Base-by-base conservation (phyloP, 768 basidiomycete genomes). In the Lentinula edodes region DNA sequence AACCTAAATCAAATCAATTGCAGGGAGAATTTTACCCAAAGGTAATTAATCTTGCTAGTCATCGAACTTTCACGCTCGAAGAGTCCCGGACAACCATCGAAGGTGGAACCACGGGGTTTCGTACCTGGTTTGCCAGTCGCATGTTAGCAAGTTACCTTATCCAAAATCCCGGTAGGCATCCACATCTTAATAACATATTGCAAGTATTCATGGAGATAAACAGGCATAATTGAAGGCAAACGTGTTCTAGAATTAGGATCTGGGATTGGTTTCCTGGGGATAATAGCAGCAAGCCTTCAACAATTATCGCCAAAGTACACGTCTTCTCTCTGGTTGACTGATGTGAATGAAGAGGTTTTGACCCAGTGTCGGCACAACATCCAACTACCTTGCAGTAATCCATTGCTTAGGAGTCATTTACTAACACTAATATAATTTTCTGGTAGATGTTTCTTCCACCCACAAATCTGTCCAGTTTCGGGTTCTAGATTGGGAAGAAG, bases 81-180 rank as follows among this genome's bases (percentile, higher is more conserved):
- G 91, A 93, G 72, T 91, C 91, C 1, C 83, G 86, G 6, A 87
- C 83, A 2, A 84, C 79, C 2, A 85, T 92, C 34, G 90, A 92
- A 70, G 76, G 77, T 45, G 91, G 91, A 0, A 93, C 90, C 0
- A 93, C 90, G 1, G 90, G 91, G 12, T 72, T 93, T 52, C 79
- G 88, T 58, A 93, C 91, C 6, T 93, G 91, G 91, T 75, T 79
- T 34, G 89, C 91, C 5, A 87, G 89, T 65, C 80, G 88, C 48
- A 74, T 82, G 35, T 75, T 93, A 18, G 83, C 85, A 0, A 80
- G 86, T 52, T 87, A 84, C 66, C 74, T 93, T 23, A 78, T 84
- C 18, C 62, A 66, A 8, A 76, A 88, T 67, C 75, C 84, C 70
- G 80, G 90, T 89, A 72, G 65, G 70, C 36, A 52, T 50, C 20